phyloP scores from a whole-genome alignment of 2,329 filamentous ascomycete species.

The Aspergillaceae sp. region DNA sequence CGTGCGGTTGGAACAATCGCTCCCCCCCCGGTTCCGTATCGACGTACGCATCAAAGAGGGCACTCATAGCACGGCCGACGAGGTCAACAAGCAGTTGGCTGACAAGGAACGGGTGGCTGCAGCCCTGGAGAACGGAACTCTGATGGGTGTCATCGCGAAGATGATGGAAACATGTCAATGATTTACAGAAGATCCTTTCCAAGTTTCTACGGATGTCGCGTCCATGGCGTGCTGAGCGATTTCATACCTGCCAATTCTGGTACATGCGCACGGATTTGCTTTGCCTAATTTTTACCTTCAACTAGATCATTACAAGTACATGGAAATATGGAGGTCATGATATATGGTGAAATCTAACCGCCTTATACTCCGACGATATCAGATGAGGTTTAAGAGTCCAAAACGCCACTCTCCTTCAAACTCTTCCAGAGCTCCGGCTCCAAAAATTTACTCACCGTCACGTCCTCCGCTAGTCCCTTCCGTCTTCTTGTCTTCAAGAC shows the following conservation, averaged over 20 bases:
- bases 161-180: slow-evolving; percentile 82
- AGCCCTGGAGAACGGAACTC: slow-evolving; percentile 82
- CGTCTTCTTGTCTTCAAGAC: slow-evolving; percentile 89
- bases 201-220: too few relatives aligned
- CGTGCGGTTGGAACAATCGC: slow-evolving; percentile 78
- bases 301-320: slow-evolving; percentile 16
- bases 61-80: slow-evolving; percentile 88
- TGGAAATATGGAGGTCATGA: slow-evolving; percentile 3
- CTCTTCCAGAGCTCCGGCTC: slow-evolving; percentile 88
- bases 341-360: not conserved
- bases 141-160: slow-evolving; percentile 80
- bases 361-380: not conserved
- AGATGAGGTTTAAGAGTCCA: slow-evolving; percentile 49
- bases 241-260: not conserved
- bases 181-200: slow-evolving; percentile 6
- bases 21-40: slow-evolving; percentile 84
- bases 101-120: slow-evolving; percentile 96
- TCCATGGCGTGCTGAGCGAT: not conserved
- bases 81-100: slow-evolving; percentile 91
- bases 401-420: slow-evolving; percentile 77
- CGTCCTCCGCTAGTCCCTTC: slow-evolving; percentile 92
- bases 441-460: slow-evolving; percentile 90
- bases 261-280: not conserved
- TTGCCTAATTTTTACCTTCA: slow-evolving; percentile 1
- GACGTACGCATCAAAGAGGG: slow-evolving; percentile 93